Conservation (phyloP, 108 stramenopile genomes). For the Cylindrotheca fusiformis region DNA sequence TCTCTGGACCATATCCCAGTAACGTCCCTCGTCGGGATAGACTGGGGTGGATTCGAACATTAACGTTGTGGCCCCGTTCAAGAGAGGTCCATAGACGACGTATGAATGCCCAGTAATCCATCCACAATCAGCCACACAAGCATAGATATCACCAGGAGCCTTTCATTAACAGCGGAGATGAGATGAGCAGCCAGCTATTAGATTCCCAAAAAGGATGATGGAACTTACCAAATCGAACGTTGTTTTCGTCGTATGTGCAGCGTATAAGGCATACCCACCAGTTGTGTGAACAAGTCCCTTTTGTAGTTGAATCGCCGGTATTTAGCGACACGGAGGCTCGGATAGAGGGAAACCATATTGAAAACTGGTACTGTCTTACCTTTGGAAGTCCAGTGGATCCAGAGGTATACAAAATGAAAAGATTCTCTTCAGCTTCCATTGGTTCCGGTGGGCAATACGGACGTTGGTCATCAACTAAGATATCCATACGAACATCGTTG, state of each 20-base stretch:
- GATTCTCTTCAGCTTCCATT: conserved; percentile 94
- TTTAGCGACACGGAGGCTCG: background rate
- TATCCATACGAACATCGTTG: conserved; percentile 87
- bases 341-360: background rate
- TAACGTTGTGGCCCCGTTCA: conserved; percentile 91
- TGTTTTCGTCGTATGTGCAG: conserved; percentile 80
- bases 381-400: conserved; percentile 97
- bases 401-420: conserved; percentile 97
- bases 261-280: conserved; percentile 93
- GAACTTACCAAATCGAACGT: conserved; percentile 63
- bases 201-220: conserved; percentile 14
- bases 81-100: conserved; percentile 96
- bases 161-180: background rate
- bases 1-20: conserved; percentile 92
- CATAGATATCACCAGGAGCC: conserved; percentile 80
- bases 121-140: conserved; percentile 96
- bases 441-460: conserved; percentile 93
- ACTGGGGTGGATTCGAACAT: conserved; percentile 95
- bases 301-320: background rate
- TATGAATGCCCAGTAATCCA: conserved; percentile 99
- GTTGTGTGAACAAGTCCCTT: conserved; percentile 91
- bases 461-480: conserved; percentile 71
- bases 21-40: conserved; percentile 93
- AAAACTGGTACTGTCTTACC: background rate
- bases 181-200: background rate